Percentiles rank a stretch among this genome's conserved stretches.
Conservation (phyloP, 139 green algal species). For the Auxenochlorella pyrenoidosa region DNA sequence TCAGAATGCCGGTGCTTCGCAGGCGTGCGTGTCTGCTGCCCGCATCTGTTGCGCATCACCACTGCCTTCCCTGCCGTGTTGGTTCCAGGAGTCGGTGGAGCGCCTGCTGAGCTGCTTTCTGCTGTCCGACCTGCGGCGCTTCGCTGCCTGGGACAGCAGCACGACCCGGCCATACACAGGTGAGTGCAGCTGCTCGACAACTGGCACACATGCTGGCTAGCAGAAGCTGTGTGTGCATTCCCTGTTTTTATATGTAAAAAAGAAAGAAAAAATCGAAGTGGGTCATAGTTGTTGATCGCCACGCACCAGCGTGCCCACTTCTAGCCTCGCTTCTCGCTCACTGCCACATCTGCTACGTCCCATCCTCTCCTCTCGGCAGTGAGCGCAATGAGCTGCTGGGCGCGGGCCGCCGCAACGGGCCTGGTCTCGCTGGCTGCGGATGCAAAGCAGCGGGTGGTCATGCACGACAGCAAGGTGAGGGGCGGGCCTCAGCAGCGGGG, state of each 20-base stretch:
- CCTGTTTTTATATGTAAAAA: too few relatives aligned
- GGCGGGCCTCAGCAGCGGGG: too few relatives aligned
- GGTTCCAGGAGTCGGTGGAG: not conserved
- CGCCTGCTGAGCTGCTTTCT: constrained; percentile 23
- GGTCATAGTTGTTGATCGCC: too few relatives aligned
- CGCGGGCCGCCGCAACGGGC: not conserved
- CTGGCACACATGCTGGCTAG: too few relatives aligned
- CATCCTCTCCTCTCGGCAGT: not conserved
- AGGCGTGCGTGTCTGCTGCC: too few relatives aligned
- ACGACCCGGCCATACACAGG: constrained; percentile 12
- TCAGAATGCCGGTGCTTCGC: too few relatives aligned
- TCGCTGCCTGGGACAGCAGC: not conserved
- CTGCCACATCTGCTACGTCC: too few relatives aligned
- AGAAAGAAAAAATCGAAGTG: too few relatives aligned
- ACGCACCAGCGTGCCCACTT: too few relatives aligned
- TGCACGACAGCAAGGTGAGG: constrained; percentile 18
- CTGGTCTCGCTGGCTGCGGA: not conserved
- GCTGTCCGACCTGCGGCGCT: constrained; percentile 4
- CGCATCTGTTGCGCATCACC: not conserved
- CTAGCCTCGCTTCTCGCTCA: too few relatives aligned
- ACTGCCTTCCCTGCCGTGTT: not conserved
- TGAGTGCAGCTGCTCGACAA: not conserved
- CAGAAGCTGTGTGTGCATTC: too few relatives aligned
- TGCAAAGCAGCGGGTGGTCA: not conserved
- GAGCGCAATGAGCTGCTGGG: constrained; percentile 9